Evolutionary conservation across 306 rosid genomes (phyloP).

Genomic region (Dalbergia cochinchinensis): DNA sequence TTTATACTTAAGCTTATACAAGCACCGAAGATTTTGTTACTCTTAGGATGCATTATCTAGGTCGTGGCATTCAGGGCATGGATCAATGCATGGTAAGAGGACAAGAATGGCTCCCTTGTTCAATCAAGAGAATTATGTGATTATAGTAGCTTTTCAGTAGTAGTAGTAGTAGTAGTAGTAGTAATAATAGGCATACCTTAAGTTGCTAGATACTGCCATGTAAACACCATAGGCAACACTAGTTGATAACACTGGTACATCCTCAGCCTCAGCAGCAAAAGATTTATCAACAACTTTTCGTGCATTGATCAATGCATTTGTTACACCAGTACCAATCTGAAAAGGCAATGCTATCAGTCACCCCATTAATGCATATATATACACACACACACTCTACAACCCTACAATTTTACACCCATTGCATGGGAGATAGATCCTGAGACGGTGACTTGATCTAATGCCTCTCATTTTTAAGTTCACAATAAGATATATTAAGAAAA

Average conservation of each 20-base stretch:
- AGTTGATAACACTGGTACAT: conserved; percentile 76
- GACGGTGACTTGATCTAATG: conserved; percentile 19
- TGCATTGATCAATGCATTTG: conserved; percentile 77
- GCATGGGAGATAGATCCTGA: conserved; percentile 5
- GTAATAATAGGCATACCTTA: conserved; percentile 63
- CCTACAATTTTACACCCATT: conserved; percentile 10
- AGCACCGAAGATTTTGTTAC: conserved; percentile 1
- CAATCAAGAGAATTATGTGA: conserved; percentile 23
- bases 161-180: neutral
- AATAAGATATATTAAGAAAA: conserved; percentile 1
- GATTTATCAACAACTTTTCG: conserved; percentile 77
- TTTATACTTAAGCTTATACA: conserved; percentile 8
- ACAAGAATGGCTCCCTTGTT: conserved; percentile 8
- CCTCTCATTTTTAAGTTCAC: neutral
- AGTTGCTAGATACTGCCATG: conserved; percentile 93
- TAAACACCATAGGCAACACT: conserved; percentile 89
- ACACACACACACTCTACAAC: neutral
- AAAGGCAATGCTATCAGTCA: conserved; percentile 29
- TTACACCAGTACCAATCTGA: conserved; percentile 91
- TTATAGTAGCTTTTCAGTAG: neutral
- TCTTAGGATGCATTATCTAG: conserved; percentile 9
- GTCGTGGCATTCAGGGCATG: neutral
- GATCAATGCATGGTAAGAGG: neutral
- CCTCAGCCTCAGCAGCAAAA: conserved; percentile 86
- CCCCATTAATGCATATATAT: neutral